phyloP scores from a whole-genome alignment of 805 yeast species.

The Nakazawaea pomicola region DNA sequence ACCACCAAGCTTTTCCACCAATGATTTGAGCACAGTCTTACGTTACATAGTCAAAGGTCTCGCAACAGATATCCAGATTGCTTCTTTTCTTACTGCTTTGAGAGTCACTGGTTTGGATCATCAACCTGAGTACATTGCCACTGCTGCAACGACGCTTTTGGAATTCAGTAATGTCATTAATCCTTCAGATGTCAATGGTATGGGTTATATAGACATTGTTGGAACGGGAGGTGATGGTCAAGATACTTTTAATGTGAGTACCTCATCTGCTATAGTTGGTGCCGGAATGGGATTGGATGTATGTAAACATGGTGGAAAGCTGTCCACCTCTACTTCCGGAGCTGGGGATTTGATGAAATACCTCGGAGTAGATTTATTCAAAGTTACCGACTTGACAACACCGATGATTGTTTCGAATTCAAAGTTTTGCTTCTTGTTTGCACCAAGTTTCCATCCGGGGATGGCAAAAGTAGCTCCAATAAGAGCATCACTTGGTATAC shows the following conservation, averaged over 20 bases:
- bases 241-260: constrained; percentile 93
- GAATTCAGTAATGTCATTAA: constrained; percentile 57
- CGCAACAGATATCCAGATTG: constrained; percentile 64
- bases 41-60: constrained; percentile 53
- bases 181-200: constrained; percentile 34
- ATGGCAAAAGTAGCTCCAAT: constrained; percentile 79
- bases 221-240: constrained; percentile 99
- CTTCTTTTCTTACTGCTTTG: constrained; percentile 76
- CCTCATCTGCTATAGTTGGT: constrained; percentile 90
- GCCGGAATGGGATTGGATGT: constrained; percentile 82
- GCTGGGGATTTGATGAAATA: constrained; percentile 82
- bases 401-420: constrained; percentile 49
- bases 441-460: constrained; percentile 92
- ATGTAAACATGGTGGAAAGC: constrained; percentile 97
- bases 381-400: constrained; percentile 58
- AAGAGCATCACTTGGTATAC: constrained; percentile 78
- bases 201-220: constrained; percentile 78
- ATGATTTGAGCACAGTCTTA: constrained; percentile 62
- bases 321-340: constrained; percentile 89
- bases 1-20: constrained; percentile 60
- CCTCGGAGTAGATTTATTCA: constrained; percentile 78
- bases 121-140: constrained; percentile 74
- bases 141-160: constrained; percentile 74
- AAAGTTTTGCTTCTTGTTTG: constrained; percentile 69
- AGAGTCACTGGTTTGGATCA: constrained; percentile 74